Conservation (phyloP, 2,329 filamentous ascomycete genomes). For the Aspergillus pseudotamarii region DNA sequence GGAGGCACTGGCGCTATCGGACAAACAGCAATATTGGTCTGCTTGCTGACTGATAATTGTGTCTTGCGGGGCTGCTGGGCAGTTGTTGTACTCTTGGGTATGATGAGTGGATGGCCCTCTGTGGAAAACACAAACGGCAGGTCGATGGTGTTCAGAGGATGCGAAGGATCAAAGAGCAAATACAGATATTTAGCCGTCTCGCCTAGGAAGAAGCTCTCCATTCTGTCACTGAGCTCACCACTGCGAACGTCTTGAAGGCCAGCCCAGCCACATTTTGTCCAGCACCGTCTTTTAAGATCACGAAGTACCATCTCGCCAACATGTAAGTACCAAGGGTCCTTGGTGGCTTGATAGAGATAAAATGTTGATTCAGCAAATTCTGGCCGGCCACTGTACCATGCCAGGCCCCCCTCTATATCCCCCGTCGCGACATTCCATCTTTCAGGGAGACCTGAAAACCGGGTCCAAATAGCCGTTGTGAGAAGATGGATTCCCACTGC, state of each 20-base stretch:
- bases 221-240: slow-evolving; percentile 86
- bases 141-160: slow-evolving; percentile 86
- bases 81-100: slow-evolving; percentile 59
- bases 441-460: slow-evolving; percentile 91
- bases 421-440: slow-evolving; percentile 87
- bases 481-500: slow-evolving; percentile 87
- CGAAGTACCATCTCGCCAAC: slow-evolving; percentile 92
- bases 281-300: slow-evolving; percentile 86
- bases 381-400: slow-evolving; percentile 93
- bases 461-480: slow-evolving; percentile 90
- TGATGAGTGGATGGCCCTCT: slow-evolving; percentile 88
- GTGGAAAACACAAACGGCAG: slow-evolving; percentile 91
- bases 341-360: slow-evolving; percentile 89
- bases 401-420: slow-evolving; percentile 80
- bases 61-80: slow-evolving; percentile 14
- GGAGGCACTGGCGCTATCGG: slow-evolving; percentile 62
- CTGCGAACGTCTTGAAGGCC: slow-evolving; percentile 80
- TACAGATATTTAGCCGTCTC: slow-evolving; percentile 97
- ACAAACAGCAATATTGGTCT: slow-evolving; percentile 58
- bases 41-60: slow-evolving; percentile 10
- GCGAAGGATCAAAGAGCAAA: slow-evolving; percentile 80
- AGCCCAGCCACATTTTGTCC: slow-evolving; percentile 90
- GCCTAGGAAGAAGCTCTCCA: slow-evolving; percentile 98
- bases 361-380: slow-evolving; percentile 98
- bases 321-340: slow-evolving; percentile 94